These are phyloP conservation scores for Ilyonectria mors-panacis DNA, from an alignment of 2,329 filamentous ascomycete genomes.

Conservation along the genomic window DNA sequence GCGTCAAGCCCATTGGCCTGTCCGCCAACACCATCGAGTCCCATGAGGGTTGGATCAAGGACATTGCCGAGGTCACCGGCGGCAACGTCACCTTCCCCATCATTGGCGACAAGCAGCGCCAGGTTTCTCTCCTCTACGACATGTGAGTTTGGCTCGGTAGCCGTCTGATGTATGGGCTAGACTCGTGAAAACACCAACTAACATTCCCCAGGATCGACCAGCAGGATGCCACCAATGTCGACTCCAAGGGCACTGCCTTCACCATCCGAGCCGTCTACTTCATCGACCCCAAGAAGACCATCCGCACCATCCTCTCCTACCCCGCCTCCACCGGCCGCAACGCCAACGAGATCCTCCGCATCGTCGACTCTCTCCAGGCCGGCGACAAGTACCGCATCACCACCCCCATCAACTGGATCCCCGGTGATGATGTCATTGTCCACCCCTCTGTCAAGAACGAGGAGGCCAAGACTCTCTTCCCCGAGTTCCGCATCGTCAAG, in stretches of 20 bases:
- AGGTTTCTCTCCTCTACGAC: constrained; percentile 83
- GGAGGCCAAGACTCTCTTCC: constrained; percentile 91
- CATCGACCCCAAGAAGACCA: constrained; percentile 94
- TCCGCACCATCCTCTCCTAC: constrained; percentile 93
- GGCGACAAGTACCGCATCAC: constrained; percentile 91
- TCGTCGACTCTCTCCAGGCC: constrained; percentile 84
- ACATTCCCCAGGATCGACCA: constrained; percentile 75
- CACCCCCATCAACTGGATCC: constrained; percentile 92
- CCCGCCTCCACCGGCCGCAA: constrained; percentile 91
- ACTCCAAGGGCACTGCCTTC: constrained; percentile 87
- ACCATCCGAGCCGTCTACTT: constrained; percentile 96
- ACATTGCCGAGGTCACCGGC: constrained; percentile 85
- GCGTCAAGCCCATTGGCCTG: constrained; percentile 92
- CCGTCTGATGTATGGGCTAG: background rate
- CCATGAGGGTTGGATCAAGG: constrained; percentile 91
- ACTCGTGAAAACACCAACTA: background rate
- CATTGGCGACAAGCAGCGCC: constrained; percentile 83
- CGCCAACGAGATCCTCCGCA: constrained; percentile 83
- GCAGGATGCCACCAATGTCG: constrained; percentile 86
- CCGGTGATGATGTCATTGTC: constrained; percentile 93
- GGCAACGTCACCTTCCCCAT: constrained; percentile 82
- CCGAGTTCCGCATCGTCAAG: constrained; percentile 78
- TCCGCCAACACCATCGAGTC: constrained; percentile 88
- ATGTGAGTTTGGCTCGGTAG: constrained; percentile 67
- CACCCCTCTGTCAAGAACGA: constrained; percentile 86